These are phyloP conservation scores for Syncephalastrum racemosum DNA, from an alignment of 371 early-diverging fungal species.

Conservation along the genomic window DNA sequence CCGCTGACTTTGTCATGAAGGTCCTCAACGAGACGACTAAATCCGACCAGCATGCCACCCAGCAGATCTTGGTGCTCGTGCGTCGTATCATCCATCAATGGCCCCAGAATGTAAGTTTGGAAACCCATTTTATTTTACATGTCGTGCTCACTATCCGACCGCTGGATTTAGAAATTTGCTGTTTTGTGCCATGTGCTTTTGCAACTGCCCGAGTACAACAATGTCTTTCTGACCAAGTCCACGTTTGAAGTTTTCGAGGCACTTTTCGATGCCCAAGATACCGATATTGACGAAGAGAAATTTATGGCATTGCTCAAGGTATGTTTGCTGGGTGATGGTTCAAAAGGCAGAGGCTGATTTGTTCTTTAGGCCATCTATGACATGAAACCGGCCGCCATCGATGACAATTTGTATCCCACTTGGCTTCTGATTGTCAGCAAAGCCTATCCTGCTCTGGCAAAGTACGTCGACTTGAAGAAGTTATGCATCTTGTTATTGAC, in stretches of 20 bases:
- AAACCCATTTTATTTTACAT: neutral
- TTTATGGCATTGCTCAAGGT: slow-evolving; percentile 49
- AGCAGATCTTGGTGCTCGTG: slow-evolving; percentile 78
- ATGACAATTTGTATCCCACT: slow-evolving; percentile 75
- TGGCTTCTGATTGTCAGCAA: slow-evolving; percentile 83
- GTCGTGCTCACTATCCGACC: neutral
- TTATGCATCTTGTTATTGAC: neutral
- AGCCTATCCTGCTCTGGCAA: slow-evolving; percentile 69
- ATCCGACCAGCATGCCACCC: slow-evolving; percentile 65
- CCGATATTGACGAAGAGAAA: slow-evolving; percentile 59
- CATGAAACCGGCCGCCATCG: slow-evolving; percentile 84
- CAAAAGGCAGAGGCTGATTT: neutral
- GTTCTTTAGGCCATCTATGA: slow-evolving; percentile 66
- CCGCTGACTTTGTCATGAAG: slow-evolving; percentile 72
- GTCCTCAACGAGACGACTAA: slow-evolving; percentile 69
- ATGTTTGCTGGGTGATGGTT: slow-evolving; percentile 15
- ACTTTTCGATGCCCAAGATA: slow-evolving; percentile 57
- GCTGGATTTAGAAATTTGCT: slow-evolving; percentile 45
- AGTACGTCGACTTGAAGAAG: slow-evolving; percentile 23
- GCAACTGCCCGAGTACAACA: slow-evolving; percentile 80
- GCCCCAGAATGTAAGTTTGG: slow-evolving; percentile 66
- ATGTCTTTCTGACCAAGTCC: slow-evolving; percentile 77
- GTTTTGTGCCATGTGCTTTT: slow-evolving; percentile 75
- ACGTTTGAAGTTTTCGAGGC: slow-evolving; percentile 82
- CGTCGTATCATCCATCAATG: slow-evolving; percentile 73